phyloP scores from a whole-genome alignment of 1,139 yeast species.

The Kodamaea sp. region DNA sequence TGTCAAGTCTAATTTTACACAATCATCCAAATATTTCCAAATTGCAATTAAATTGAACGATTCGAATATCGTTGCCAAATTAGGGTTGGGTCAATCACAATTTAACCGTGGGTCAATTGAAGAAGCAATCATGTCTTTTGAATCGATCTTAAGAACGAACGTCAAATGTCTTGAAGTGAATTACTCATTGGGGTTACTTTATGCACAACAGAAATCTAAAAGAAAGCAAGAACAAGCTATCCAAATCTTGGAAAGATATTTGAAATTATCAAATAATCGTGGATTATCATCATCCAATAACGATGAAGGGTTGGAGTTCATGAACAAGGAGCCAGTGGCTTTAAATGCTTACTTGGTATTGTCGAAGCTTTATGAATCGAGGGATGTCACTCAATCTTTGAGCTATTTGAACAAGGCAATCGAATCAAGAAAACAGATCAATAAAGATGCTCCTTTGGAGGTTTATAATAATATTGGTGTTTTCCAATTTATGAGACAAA shows the following conservation, averaged over 20 bases:
- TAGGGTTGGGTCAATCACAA: slow-evolving; percentile 88
- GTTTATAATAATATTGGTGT: slow-evolving; percentile 84
- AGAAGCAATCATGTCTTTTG: slow-evolving; percentile 85
- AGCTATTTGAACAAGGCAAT: slow-evolving; percentile 56
- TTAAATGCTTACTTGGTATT: slow-evolving; percentile 67
- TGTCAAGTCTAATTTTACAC: slow-evolving; percentile 52
- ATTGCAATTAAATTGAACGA: slow-evolving; percentile 66
- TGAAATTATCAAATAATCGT: slow-evolving; percentile 54
- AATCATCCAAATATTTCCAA: slow-evolving; percentile 70
- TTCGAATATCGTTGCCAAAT: slow-evolving; percentile 59
- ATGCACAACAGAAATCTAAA: slow-evolving; percentile 47
- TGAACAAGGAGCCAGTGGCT: slow-evolving; percentile 58
- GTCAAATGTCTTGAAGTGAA: slow-evolving; percentile 74
- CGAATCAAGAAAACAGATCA: slow-evolving; percentile 44
- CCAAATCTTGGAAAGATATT: slow-evolving; percentile 66
- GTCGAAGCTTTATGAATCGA: slow-evolving; percentile 64
- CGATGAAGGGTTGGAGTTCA: slow-evolving; percentile 24
- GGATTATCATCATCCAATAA: slow-evolving; percentile 26
- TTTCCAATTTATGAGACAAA: slow-evolving; percentile 65
- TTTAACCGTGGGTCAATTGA: slow-evolving; percentile 68
- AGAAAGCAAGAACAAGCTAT: slow-evolving; percentile 50
- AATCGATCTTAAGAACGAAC: slow-evolving; percentile 61
- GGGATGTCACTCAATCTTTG: slow-evolving; percentile 56
- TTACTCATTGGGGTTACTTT: slow-evolving; percentile 71
- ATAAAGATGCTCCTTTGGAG: slow-evolving; percentile 57